Percentiles rank a stretch among this genome's conserved stretches.
Evolutionary conservation across 2,329 filamentous ascomycete genomes (phyloP).

Genomic region (Aschersonia sp.): DNA sequence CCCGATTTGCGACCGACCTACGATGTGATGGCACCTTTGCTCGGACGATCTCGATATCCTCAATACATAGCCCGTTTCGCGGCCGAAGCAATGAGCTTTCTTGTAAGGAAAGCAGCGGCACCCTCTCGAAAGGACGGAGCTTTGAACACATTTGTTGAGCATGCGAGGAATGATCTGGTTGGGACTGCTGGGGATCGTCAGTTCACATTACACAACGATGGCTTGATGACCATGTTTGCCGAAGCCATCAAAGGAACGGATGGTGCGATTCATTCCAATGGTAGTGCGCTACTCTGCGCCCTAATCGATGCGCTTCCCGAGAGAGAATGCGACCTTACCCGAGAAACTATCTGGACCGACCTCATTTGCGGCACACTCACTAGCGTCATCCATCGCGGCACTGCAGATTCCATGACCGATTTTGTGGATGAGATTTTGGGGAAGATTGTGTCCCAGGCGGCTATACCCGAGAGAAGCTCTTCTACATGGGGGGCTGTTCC

Average conservation of each 20-base stretch:
- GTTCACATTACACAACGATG: constrained; percentile 62
- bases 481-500: constrained; percentile 26
- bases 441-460: constrained; percentile 20
- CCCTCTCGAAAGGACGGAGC: constrained; percentile 62
- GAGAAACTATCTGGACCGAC: constrained; percentile 40
- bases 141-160: constrained; percentile 53
- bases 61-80: constrained; percentile 83
- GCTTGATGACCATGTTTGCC: constrained; percentile 81
- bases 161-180: constrained; percentile 55
- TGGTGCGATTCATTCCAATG: constrained; percentile 43
- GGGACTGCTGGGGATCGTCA: constrained; percentile 37
- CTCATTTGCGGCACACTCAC: constrained; percentile 65
- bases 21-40: constrained; percentile 65
- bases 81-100: constrained; percentile 86
- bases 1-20: constrained; percentile 76
- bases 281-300: constrained; percentile 34
- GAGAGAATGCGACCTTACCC: constrained; percentile 31
- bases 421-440: constrained; percentile 49
- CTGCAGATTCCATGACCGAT: constrained; percentile 54
- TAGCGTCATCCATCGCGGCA: constrained; percentile 72
- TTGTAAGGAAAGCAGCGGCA: constrained; percentile 76
- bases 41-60: constrained; percentile 72
- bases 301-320: constrained; percentile 36
- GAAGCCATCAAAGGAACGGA: constrained; percentile 60
- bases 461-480: neutral